Evolutionary conservation across 805 yeast species (phyloP), one percentile per base, ranked within the genome.

Genomic region (Sporopachydermia quercuum): DNA sequence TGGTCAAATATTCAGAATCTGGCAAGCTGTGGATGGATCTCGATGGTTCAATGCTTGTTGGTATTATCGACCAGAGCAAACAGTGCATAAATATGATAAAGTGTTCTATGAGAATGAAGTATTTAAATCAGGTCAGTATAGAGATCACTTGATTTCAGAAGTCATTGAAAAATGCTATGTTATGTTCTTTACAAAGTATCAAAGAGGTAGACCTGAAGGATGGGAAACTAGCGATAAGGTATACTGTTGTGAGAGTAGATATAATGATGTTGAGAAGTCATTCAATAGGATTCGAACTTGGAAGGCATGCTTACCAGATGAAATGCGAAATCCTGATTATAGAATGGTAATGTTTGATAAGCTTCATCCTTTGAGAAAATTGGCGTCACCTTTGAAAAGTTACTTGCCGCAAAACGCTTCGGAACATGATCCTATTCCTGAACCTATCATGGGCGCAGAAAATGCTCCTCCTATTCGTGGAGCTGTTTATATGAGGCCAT

Each of bases 301-400:
- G 98, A 89, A 85, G 59, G 96, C 96, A 4, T 91, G 97, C 65
- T 68, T 91, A 48, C 98, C 98, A 0, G 97, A 91, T 58, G 97
- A 89, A 58, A 81, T 89, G 37, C 75, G 97, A 51, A 86, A 81
- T 47, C 65, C 67, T 41, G 68, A 63, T 46, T 63, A 63, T 44
- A 57, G 59, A 14, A 62, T 63, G 66, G 63, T 57, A 37, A 50
- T 61, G 40, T 89, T 83, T 51, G 96, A 87, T 52, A 80, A 82
- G 23, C 75, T 81, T 16, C 73, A 74, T 33, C 86, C 89, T 4
- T 68, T 89, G 39, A 63, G 68, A 41, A 77, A 79, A 52, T 76
- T 73, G 51, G 86, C 82, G 40, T 85, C 96, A 4, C 97, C 97
- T 11, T 67, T 91, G 49, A 78, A 76, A 53, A 76, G 79, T 47